Evolutionary conservation across 192 early-diverging fungal species (phyloP).

Genomic region (Rhizophagus clarus): DNA sequence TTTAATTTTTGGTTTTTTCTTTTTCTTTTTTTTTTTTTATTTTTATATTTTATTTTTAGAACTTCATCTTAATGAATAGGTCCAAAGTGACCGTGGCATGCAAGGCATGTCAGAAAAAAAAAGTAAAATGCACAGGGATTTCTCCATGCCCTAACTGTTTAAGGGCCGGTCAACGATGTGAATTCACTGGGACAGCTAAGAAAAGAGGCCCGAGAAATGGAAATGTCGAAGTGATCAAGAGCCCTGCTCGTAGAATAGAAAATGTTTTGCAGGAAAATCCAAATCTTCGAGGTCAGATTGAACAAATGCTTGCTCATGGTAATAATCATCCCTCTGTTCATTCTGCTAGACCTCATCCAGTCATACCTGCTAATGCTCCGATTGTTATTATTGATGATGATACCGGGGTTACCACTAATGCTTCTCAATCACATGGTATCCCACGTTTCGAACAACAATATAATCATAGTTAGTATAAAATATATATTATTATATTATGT

Average conservation of each 20-base stretch:
- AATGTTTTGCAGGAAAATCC: background rate
- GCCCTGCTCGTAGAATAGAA: constrained; percentile 6
- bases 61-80: background rate
- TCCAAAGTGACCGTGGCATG: constrained; percentile 14
- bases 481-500: too few relatives aligned
- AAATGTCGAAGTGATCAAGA: background rate
- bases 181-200: constrained; percentile 5
- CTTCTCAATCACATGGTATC: background rate
- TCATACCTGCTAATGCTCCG: background rate
- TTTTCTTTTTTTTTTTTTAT: constrained; percentile 6
- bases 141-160: constrained; percentile 1
- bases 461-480: too few relatives aligned
- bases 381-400: constrained; percentile 8
- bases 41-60: background rate
- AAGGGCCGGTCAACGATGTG: background rate
- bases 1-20: background rate
- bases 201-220: constrained; percentile 20
- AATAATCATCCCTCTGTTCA: background rate
- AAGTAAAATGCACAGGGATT: constrained; percentile 7
- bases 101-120: constrained; percentile 10
- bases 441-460: background rate
- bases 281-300: background rate
- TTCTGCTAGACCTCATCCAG: background rate
- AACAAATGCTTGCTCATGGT: background rate
- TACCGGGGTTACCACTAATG: background rate